phyloP scores from a whole-genome alignment of 129 eudicot genomes.

The Artemisia argyi region DNA sequence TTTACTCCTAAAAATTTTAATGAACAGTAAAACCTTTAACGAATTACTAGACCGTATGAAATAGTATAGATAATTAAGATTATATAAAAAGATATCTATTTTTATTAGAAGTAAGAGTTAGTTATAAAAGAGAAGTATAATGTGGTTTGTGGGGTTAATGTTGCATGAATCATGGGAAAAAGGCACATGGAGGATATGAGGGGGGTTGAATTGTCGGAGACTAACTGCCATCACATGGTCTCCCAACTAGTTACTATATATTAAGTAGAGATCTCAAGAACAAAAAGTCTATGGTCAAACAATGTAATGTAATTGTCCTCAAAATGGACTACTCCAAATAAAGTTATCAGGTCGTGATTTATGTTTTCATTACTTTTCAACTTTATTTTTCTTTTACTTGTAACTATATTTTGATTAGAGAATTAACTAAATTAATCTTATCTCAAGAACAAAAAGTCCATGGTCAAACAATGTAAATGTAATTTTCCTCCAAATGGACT shows the following conservation, averaged over 20 bases:
- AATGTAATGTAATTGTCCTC: not conserved
- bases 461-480: not conserved
- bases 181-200: not conserved
- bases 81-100: no score
- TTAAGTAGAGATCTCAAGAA: not conserved
- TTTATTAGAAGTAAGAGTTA: no score
- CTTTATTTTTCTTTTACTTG: not conserved
- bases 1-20: no score
- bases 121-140: not conserved
- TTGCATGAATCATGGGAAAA: not conserved
- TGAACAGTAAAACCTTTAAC: no score
- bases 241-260: not conserved
- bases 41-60: no score
- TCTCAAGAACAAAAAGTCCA: not conserved
- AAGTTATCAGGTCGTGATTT: not conserved
- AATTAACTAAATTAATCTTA: not conserved
- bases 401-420: not conserved
- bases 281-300: not conserved
- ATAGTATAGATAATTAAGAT: no score
- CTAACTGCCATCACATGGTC: not conserved
- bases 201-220: not conserved
- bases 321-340: not conserved
- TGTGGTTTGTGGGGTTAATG: not conserved
- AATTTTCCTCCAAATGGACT: no score
- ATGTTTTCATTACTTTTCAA: not conserved